These are phyloP conservation scores for Backusella parvicylindrica DNA, from an alignment of 192 early-diverging fungal species.

Conservation along the genomic window DNA sequence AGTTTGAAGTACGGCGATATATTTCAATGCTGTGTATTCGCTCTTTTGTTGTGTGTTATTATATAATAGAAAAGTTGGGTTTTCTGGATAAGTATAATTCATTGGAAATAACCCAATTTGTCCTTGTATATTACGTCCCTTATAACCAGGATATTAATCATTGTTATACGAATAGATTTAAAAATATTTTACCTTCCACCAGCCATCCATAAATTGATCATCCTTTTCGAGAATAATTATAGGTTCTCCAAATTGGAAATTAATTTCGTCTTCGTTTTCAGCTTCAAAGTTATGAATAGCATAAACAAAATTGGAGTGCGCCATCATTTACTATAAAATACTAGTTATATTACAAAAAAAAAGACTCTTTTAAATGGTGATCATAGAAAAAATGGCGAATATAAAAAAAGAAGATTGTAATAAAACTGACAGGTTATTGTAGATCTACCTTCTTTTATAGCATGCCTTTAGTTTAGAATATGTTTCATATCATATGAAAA, in stretches of 20 bases:
- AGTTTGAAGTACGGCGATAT: not conserved
- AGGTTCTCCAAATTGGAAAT: conserved; percentile 60
- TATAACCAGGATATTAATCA: not conserved
- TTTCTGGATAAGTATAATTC: conserved; percentile 51
- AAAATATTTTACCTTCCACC: conserved; percentile 63
- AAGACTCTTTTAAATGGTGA: not conserved
- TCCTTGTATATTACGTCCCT: conserved; percentile 63
- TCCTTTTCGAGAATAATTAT: conserved; percentile 70
- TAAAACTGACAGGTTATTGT: not conserved
- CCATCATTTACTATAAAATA: not conserved
- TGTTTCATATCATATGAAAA: not conserved
- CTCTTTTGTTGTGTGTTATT: not conserved
- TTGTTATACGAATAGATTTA: not conserved
- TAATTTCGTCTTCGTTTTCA: conserved; percentile 68
- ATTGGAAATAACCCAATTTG: conserved; percentile 68
- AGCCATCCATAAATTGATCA: conserved; percentile 68
- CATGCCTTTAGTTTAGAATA: not conserved
- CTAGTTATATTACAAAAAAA: not conserved
- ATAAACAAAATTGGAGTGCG: conserved; percentile 38
- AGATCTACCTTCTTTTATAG: not conserved
- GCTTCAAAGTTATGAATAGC: conserved; percentile 55
- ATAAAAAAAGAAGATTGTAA: not conserved
- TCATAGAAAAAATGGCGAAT: not conserved
- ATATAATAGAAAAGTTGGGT: not conserved
- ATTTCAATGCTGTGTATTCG: not conserved